Conservation (phyloP, 371 early-diverging fungal genomes). For the Lichtheimia corymbifera region DNA sequence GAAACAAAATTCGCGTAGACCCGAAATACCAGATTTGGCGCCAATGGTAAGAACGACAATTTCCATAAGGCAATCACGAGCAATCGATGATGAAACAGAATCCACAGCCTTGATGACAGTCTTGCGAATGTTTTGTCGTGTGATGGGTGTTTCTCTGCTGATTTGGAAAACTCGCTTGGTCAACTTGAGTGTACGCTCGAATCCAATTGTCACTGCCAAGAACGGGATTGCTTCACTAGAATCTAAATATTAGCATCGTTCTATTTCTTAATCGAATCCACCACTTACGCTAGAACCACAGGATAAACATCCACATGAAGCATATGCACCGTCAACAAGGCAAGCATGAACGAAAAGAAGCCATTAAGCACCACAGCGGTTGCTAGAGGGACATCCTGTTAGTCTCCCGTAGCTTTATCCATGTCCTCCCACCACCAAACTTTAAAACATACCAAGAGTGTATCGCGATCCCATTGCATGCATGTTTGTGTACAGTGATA, state of each 20-base stretch:
- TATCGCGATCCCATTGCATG: slow-evolving; percentile 83
- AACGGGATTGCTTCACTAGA: slow-evolving; percentile 88
- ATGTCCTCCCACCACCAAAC: neutral
- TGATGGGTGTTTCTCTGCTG: slow-evolving; percentile 26
- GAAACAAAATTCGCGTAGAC: slow-evolving; percentile 81
- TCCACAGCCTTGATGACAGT: slow-evolving; percentile 73
- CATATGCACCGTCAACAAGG: slow-evolving; percentile 66
- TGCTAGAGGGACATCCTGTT: slow-evolving; percentile 23
- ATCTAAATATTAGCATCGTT: slow-evolving; percentile 5
- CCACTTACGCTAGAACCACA: slow-evolving; percentile 63
- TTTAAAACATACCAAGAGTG: slow-evolving; percentile 62
- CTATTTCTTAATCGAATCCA: neutral
- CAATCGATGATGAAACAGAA: slow-evolving; percentile 65
- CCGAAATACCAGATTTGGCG: slow-evolving; percentile 75
- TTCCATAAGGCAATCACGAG: slow-evolving; percentile 84
- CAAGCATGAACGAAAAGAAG: slow-evolving; percentile 79
- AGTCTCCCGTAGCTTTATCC: too few relatives aligned
- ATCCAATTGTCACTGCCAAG: slow-evolving; percentile 90
- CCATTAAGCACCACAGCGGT: slow-evolving; percentile 69
- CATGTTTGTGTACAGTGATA: slow-evolving; percentile 84
- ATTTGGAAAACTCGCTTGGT: slow-evolving; percentile 77
- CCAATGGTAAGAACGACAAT: slow-evolving; percentile 78
- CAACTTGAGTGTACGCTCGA: slow-evolving; percentile 84
- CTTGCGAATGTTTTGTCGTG: slow-evolving; percentile 57
- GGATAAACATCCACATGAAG: slow-evolving; percentile 74